phyloP scores from a whole-genome alignment of 2,329 filamentous ascomycete species.

The Penicillium sp. region DNA sequence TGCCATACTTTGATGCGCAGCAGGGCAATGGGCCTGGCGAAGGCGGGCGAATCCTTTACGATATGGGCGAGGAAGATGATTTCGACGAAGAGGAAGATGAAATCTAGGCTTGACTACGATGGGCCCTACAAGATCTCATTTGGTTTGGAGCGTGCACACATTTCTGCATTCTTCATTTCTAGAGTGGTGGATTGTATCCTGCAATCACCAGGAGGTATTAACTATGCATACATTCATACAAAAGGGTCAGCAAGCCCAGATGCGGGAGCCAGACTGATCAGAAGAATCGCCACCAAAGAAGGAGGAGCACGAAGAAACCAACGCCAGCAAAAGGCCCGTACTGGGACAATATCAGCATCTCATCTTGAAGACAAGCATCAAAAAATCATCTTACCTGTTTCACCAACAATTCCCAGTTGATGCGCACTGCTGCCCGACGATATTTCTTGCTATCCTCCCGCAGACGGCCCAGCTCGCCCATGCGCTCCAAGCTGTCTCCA shows the following conservation, averaged over 20 bases:
- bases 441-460: conserved; percentile 95
- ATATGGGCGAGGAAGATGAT: conserved; percentile 94
- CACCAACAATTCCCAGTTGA: conserved; percentile 94
- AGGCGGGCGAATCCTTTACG: conserved; percentile 89
- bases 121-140: not conserved
- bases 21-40: conserved; percentile 65
- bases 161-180: conserved; percentile 14
- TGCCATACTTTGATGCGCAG: conserved; percentile 97
- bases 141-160: conserved; percentile 1
- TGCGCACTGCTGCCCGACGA: conserved; percentile 80
- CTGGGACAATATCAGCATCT: conserved; percentile 38
- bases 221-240: conserved; percentile 37
- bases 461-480: conserved; percentile 87
- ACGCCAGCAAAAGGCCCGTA: conserved; percentile 86
- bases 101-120: conserved; percentile 49
- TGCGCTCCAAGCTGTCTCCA: conserved; percentile 88
- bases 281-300: conserved; percentile 92
- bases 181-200: conserved; percentile 26
- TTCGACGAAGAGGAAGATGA: conserved; percentile 97
- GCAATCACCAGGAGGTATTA: conserved; percentile 32
- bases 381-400: conserved; percentile 61
- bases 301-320: conserved; percentile 74
- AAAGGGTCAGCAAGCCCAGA: conserved; percentile 12
- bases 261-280: conserved; percentile 37
- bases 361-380: not conserved